Conservation (phyloP, 2,329 filamentous ascomycete genomes). For the Alternaria triticimaculans region DNA sequence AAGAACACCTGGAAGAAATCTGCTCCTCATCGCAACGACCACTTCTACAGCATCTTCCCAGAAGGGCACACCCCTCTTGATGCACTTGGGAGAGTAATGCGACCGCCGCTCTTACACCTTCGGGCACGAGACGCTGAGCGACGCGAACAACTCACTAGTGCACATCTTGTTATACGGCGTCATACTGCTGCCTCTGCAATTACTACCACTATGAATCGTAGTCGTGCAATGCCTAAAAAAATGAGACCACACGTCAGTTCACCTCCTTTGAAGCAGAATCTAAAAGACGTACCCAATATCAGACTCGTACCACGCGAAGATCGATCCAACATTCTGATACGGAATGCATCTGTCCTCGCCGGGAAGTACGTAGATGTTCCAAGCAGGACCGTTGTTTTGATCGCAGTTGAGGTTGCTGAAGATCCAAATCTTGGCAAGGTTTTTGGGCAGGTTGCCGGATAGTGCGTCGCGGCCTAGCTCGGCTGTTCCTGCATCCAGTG, state of each 20-base stretch:
- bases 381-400: neutral
- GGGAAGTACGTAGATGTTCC: neutral
- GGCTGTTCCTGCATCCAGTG: neutral
- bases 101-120: neutral
- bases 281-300: neutral
- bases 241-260: neutral
- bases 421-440: slow-evolving; percentile 6
- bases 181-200: neutral
- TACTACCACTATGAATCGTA: neutral
- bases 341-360: neutral
- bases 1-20: neutral
- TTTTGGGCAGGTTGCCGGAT: neutral
- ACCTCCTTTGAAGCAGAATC: neutral
- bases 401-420: neutral
- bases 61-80: neutral
- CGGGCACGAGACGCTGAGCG: neutral
- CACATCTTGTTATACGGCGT: neutral
- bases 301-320: slow-evolving; percentile 6
- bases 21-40: neutral
- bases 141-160: neutral
- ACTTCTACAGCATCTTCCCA: neutral
- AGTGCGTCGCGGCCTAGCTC: neutral
- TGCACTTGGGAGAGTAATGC: neutral
- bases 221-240: neutral
- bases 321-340: neutral